Percentiles rank a stretch among this genome's conserved stretches.
Conservation (phyloP, 2,329 filamentous ascomycete genomes). For the Hirsutella rhossiliensis region DNA sequence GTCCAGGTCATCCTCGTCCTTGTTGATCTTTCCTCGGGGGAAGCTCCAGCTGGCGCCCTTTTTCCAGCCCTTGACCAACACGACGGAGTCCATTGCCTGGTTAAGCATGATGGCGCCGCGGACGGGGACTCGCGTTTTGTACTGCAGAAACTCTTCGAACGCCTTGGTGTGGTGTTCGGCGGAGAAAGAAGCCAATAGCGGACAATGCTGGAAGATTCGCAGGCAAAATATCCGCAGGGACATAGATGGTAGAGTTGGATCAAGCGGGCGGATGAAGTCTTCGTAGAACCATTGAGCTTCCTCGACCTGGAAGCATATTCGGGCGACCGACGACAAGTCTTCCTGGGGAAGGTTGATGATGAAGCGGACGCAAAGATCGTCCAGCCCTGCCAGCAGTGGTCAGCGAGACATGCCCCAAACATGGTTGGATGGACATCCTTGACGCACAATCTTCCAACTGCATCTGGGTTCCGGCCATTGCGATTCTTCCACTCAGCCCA, state of each 20-base stretch:
- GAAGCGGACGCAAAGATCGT: slow-evolving; percentile 96
- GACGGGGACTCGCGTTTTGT: slow-evolving; percentile 91
- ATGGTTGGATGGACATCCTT: not conserved
- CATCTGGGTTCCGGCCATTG: slow-evolving; percentile 69
- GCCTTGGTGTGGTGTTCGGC: slow-evolving; percentile 67
- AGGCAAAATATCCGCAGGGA: slow-evolving; percentile 76
- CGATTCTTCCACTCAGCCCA: slow-evolving; percentile 28
- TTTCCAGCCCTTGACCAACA: slow-evolving; percentile 97
- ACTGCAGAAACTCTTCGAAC: slow-evolving; percentile 83
- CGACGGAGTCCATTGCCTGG: slow-evolving; percentile 81
- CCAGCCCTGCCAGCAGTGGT: slow-evolving; percentile 54
- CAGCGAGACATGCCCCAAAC: slow-evolving; percentile 7
- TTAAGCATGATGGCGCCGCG: slow-evolving; percentile 90
- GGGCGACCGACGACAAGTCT: slow-evolving; percentile 78
- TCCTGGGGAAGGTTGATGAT: slow-evolving; percentile 92
- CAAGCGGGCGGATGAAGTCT: slow-evolving; percentile 89
- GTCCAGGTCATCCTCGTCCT: slow-evolving; percentile 85
- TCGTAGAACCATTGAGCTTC: slow-evolving; percentile 99
- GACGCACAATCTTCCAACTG: slow-evolving; percentile 75
- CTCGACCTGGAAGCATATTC: slow-evolving; percentile 97
- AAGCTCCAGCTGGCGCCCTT: slow-evolving; percentile 96
- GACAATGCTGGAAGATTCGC: slow-evolving; percentile 88
- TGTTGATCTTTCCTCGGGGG: slow-evolving; percentile 94
- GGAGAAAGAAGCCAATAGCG: slow-evolving; percentile 71
- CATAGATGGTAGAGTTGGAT: slow-evolving; percentile 76